A percentile compares a stretch with the other conserved stretches of the same genome.
Conservation (phyloP, 306 rosid genomes). For the Citrullus colocynthis region DNA sequence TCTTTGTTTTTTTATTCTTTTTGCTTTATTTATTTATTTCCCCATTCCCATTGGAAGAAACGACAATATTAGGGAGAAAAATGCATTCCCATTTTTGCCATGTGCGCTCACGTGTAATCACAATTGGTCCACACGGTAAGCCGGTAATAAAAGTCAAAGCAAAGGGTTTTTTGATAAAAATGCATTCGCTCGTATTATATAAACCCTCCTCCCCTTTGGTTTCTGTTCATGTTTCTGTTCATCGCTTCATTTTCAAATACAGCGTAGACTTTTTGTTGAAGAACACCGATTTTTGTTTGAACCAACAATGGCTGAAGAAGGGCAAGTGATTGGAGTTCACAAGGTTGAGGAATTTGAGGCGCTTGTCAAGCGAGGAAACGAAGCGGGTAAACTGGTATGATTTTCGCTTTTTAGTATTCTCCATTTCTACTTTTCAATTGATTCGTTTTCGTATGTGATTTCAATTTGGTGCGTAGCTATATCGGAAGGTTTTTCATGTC, state of each 20-base stretch:
- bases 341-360: constrained; percentile 18
- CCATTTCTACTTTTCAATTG: neutral
- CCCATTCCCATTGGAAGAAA: neutral
- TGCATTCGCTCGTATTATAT: neutral
- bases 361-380: constrained; percentile 15
- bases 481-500: neutral
- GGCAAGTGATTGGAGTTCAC: constrained; percentile 26
- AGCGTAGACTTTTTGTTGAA: neutral
- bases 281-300: neutral
- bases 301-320: constrained; percentile 21
- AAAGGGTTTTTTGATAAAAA: neutral
- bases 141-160: neutral
- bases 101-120: neutral
- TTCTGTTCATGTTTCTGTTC: neutral
- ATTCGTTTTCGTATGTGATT: neutral
- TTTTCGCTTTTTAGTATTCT: neutral
- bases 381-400: constrained; percentile 30
- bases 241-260: neutral
- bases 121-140: neutral
- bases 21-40: neutral
- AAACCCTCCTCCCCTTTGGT: neutral
- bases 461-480: neutral
- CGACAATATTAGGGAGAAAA: neutral
- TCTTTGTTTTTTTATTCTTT: no score
- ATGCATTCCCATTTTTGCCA: neutral